phyloP scores from a whole-genome alignment of 345 rosid species.

The Bruguiera gymnorhiza region DNA sequence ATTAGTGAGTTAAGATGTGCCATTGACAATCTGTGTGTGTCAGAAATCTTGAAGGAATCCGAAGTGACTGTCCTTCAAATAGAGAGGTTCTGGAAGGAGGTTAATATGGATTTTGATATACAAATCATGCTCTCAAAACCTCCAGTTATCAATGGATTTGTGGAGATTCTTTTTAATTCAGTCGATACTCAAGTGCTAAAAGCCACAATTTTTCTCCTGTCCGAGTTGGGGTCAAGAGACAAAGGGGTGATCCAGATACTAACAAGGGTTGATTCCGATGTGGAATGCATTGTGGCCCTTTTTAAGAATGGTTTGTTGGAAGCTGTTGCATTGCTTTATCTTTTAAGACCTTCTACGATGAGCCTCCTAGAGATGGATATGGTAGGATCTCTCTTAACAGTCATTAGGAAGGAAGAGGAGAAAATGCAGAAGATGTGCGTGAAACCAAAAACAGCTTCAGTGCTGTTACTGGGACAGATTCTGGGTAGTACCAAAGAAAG shows the following conservation, averaged over 20 bases:
- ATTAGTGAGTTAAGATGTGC: constrained; percentile 41
- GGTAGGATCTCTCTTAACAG: constrained; percentile 44
- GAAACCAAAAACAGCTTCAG: constrained; percentile 51
- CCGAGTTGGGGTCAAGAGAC: constrained; percentile 65
- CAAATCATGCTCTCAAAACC: constrained; percentile 53
- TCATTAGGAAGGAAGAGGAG: constrained; percentile 35
- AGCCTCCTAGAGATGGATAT: constrained; percentile 48
- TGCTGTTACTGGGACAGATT: constrained; percentile 48
- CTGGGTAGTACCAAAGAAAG: constrained; percentile 36
- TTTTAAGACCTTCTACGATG: constrained; percentile 41
- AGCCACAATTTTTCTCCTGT: constrained; percentile 52
- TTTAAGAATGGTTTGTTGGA: constrained; percentile 61
- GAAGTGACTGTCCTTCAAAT: constrained; percentile 59
- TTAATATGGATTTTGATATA: constrained; percentile 36
- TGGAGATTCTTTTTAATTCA: constrained; percentile 65
- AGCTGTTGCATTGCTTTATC: constrained; percentile 54
- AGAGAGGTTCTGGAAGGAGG: constrained; percentile 54
- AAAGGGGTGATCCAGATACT: constrained; percentile 53
- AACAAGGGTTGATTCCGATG: constrained; percentile 59
- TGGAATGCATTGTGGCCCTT: constrained; percentile 51
- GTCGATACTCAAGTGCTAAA: constrained; percentile 39
- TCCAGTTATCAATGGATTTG: constrained; percentile 54
- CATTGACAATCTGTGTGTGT: constrained; percentile 51
- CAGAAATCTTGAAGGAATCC: constrained; percentile 50
- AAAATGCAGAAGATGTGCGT: constrained; percentile 44